A percentile compares a stretch with the other conserved stretches of the same genome.
Evolutionary conservation across 2,329 filamentous ascomycete genomes (phyloP).

Genomic region (Fusarium veterinarium): DNA sequence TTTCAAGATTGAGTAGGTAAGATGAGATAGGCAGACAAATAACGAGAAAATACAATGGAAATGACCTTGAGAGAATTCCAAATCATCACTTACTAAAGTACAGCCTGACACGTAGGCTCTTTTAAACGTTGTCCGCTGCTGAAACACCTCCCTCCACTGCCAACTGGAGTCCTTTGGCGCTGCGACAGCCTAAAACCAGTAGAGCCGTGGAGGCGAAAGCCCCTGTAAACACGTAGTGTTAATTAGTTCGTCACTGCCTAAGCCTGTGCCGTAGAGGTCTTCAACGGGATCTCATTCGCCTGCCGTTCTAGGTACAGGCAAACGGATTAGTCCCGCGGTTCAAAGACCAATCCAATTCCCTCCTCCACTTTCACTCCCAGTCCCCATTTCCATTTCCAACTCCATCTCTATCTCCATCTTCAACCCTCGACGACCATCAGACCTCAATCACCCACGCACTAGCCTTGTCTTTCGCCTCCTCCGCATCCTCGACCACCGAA

Average conservation of each 20-base stretch:
- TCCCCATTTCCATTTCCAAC: slow-evolving; percentile 13
- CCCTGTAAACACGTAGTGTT: slow-evolving; percentile 20
- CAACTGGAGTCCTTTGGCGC: not conserved
- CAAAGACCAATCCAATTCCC: slow-evolving; percentile 13
- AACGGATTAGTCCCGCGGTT: slow-evolving; percentile 16
- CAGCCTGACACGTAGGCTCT: slow-evolving; percentile 26
- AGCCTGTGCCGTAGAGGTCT: slow-evolving; percentile 9
- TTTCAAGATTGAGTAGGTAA: not conserved
- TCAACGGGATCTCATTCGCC: slow-evolving; percentile 2
- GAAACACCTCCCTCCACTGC: slow-evolving; percentile 6
- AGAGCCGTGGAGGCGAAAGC: slow-evolving; percentile 10
- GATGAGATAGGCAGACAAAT: not conserved
- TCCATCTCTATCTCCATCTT: slow-evolving; percentile 34
- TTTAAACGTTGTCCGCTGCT: not conserved
- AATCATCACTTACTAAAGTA: not conserved
- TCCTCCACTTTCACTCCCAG: slow-evolving; percentile 10
- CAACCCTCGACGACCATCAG: slow-evolving; percentile 35
- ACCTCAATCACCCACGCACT: slow-evolving; percentile 9
- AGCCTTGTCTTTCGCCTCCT: slow-evolving; percentile 9
- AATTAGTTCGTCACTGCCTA: slow-evolving; percentile 1
- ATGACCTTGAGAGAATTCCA: not conserved
- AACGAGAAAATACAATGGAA: not conserved
- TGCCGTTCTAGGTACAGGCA: slow-evolving; percentile 6
- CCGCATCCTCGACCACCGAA: slow-evolving; percentile 15
- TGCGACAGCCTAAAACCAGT: slow-evolving; percentile 25